Conservation (phyloP, 805 yeast genomes). For the Lachancea waltii region DNA sequence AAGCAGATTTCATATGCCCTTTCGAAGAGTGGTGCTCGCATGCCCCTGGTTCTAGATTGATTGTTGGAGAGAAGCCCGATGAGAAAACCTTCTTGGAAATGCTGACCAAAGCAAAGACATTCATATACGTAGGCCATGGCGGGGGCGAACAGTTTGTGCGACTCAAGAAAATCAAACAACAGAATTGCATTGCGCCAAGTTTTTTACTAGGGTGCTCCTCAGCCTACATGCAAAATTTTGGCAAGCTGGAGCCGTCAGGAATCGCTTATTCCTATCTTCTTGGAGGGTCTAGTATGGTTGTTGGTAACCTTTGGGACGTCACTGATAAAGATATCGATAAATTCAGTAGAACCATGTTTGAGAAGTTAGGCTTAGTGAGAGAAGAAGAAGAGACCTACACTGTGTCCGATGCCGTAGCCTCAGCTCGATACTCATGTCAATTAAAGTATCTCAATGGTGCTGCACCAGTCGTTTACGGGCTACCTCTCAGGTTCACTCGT, state of each 20-base stretch:
- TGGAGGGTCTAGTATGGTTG: conserved; percentile 76
- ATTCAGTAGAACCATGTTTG: conserved; percentile 57
- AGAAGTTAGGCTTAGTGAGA: conserved; percentile 55
- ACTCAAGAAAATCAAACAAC: conserved; percentile 44
- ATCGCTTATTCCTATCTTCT: conserved; percentile 67
- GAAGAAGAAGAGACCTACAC: conserved; percentile 15
- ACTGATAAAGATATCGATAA: conserved; percentile 92
- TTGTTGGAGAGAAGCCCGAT: conserved; percentile 48
- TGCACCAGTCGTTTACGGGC: conserved; percentile 86
- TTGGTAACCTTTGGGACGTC: conserved; percentile 93
- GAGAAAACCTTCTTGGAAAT: conserved; percentile 45
- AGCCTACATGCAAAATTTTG: conserved; percentile 53
- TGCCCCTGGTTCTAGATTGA: conserved; percentile 44
- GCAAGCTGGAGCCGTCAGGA: conserved; percentile 66
- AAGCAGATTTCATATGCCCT: conserved; percentile 43
- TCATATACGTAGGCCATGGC: conserved; percentile 89
- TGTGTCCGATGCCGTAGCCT: conserved; percentile 51
- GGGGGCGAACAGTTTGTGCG: conserved; percentile 85
- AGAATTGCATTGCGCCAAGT: conserved; percentile 45
- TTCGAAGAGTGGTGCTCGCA: conserved; percentile 32
- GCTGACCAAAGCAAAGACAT: conserved; percentile 42
- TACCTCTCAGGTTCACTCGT: conserved; percentile 45
- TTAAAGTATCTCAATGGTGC: conserved; percentile 79
- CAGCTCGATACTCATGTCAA: conserved; percentile 61
- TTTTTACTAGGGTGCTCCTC: conserved; percentile 89